Conservation (phyloP, 345 rosid genomes). For the Angophora floribunda region DNA sequence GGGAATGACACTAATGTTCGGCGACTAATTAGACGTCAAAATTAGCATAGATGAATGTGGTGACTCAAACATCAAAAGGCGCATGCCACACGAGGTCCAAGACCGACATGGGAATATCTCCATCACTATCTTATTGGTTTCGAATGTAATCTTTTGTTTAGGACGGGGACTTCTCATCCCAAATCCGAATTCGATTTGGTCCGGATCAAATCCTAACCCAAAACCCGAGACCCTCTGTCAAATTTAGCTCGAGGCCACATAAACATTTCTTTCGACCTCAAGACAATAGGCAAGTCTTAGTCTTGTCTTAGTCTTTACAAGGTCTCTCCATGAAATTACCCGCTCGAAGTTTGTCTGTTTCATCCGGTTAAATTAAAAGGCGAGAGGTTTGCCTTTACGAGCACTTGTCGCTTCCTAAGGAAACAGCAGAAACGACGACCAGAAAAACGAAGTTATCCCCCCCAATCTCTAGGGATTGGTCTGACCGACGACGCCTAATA, state of each 20-base stretch:
- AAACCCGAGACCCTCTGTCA: not conserved
- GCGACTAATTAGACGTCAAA: too few species aligned
- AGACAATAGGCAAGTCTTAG: not conserved
- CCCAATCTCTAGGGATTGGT: not conserved
- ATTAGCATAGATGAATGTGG: not conserved
- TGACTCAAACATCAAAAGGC: not conserved
- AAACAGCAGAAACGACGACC: not conserved
- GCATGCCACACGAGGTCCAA: not conserved
- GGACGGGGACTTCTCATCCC: rapidly evolving
- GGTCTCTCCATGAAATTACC: not conserved
- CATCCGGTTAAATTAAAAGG: not conserved
- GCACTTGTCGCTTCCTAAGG: not conserved
- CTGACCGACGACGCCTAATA: not conserved
- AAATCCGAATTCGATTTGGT: not conserved
- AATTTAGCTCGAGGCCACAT: not conserved
- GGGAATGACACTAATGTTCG: rapidly evolving
- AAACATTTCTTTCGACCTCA: not conserved
- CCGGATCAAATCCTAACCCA: not conserved
- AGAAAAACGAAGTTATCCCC: not conserved
- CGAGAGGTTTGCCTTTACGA: not conserved
- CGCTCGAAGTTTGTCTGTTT: not conserved
- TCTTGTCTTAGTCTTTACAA: not conserved
- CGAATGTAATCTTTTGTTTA: not conserved
- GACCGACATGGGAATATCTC: not conserved
- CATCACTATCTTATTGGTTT: not conserved